These are phyloP conservation scores for Pugionium dolabratum DNA, from an alignment of 345 rosid species.

Conservation along the genomic window DNA sequence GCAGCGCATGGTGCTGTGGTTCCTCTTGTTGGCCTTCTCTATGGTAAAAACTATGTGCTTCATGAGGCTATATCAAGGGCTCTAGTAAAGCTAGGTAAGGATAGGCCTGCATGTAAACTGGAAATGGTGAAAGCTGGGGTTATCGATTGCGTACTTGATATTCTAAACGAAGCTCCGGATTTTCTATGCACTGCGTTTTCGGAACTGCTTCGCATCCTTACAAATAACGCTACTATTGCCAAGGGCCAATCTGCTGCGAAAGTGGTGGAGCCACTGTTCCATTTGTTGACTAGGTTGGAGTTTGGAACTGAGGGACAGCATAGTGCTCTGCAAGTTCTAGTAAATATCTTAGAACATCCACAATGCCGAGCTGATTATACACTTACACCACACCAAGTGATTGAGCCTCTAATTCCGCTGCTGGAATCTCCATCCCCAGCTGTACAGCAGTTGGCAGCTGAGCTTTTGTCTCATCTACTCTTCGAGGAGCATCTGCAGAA, in stretches of 20 bases:
- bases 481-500: slow-evolving; percentile 87
- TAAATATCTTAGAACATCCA: slow-evolving; percentile 92
- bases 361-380: slow-evolving; percentile 85
- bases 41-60: slow-evolving; percentile 82
- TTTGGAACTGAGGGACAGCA: slow-evolving; percentile 95
- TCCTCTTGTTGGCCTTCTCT: slow-evolving; percentile 97
- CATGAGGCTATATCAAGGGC: slow-evolving; percentile 97
- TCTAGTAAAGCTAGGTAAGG: slow-evolving; percentile 95
- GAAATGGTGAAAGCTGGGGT: slow-evolving; percentile 99
- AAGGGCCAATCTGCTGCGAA: slow-evolving; percentile 92
- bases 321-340: slow-evolving; percentile 92
- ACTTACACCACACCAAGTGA: slow-evolving; percentile 80
- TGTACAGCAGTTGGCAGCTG: slow-evolving; percentile 96
- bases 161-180: slow-evolving; percentile 94
- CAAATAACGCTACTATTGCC: slow-evolving; percentile 94
- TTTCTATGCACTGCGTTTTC: slow-evolving; percentile 91
- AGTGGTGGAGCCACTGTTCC: slow-evolving; percentile 91
- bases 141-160: slow-evolving; percentile 82
- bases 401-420: slow-evolving; percentile 91
- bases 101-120: slow-evolving; percentile 94
- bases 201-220: slow-evolving; percentile 88
- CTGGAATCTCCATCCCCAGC: slow-evolving; percentile 94
- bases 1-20: slow-evolving; percentile 98
- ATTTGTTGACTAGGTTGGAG: slow-evolving; percentile 70
- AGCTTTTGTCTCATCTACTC: slow-evolving; percentile 93